Evolutionary conservation across 345 rosid species (phyloP).

Genomic region (Aethionema arabicum): DNA sequence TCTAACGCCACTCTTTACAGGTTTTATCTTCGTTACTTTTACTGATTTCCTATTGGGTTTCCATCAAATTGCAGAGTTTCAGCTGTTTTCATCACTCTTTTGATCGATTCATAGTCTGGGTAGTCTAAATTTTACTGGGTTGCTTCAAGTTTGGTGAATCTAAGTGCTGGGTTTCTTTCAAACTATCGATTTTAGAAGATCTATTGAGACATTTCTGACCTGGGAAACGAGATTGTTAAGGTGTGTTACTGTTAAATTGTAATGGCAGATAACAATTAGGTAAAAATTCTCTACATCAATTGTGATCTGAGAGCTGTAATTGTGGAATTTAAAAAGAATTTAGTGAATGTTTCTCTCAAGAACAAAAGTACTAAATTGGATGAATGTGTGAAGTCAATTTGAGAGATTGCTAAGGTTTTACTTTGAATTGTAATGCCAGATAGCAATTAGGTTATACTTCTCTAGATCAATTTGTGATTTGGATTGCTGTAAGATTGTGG

Average conservation of each 20-base stretch:
- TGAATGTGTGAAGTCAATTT: too few species aligned
- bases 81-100: neutral
- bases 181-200: constrained; percentile 13
- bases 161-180: constrained; percentile 1
- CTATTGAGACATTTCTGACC: constrained; percentile 13
- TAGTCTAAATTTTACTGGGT: neutral
- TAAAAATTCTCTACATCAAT: neutral
- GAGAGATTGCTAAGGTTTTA: too few species aligned
- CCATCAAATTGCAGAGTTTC: neutral
- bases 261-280: neutral
- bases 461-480: neutral
- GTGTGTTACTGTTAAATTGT: neutral
- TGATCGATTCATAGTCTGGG: neutral
- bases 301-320: neutral
- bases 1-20: constrained; percentile 89
- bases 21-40: constrained; percentile 30
- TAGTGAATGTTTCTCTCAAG: too few species aligned
- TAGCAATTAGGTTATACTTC: constrained; percentile 1
- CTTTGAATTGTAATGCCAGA: neutral
- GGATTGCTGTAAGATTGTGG: neutral
- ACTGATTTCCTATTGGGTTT: neutral
- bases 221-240: neutral
- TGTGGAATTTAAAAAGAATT: too few species aligned
- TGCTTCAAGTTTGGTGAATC: neutral
- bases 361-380: too few species aligned